Evolutionary conservation across 1,139 yeast species (phyloP).

Genomic region (Blastobotrys persicus): DNA sequence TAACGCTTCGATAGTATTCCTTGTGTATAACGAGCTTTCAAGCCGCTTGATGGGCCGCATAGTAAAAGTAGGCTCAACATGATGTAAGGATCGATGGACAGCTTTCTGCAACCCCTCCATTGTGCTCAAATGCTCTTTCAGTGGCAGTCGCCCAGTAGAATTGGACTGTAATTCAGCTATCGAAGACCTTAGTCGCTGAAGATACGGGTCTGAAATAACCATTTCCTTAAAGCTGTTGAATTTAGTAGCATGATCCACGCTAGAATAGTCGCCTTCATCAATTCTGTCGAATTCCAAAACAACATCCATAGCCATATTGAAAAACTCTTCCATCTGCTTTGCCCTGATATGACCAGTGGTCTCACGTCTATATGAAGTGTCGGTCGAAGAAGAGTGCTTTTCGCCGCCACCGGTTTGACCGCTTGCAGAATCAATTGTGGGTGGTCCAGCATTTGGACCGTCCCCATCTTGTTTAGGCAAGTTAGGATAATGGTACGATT

Average conservation of each 20-base stretch:
- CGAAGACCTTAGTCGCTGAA: neutral
- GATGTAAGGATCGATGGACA: neutral
- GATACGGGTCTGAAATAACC: constrained; percentile 1
- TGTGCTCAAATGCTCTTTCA: constrained; percentile 2
- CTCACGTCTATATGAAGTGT: constrained; percentile 4
- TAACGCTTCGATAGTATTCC: neutral
- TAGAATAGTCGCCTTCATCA: neutral
- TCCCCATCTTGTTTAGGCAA: too few relatives aligned
- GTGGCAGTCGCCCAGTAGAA: neutral
- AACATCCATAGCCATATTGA: constrained; percentile 5
- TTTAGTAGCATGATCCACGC: constrained; percentile 3
- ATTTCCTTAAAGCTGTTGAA: neutral
- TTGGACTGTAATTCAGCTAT: neutral
- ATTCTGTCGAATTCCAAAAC: constrained; percentile 5
- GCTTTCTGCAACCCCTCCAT: constrained; percentile 6
- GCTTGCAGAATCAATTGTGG: neutral
- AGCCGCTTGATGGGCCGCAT: neutral
- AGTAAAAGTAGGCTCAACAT: neutral
- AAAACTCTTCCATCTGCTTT: constrained; percentile 8
- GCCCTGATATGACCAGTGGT: neutral
- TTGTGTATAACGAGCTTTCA: neutral
- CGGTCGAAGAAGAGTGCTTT: neutral
- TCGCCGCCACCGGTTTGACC: neutral
- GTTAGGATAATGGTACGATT: too few relatives aligned
- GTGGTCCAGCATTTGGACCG: neutral